Evolutionary conservation across 2,329 filamentous ascomycete species (phyloP).

Genomic region (Clonostachys byssicola): DNA sequence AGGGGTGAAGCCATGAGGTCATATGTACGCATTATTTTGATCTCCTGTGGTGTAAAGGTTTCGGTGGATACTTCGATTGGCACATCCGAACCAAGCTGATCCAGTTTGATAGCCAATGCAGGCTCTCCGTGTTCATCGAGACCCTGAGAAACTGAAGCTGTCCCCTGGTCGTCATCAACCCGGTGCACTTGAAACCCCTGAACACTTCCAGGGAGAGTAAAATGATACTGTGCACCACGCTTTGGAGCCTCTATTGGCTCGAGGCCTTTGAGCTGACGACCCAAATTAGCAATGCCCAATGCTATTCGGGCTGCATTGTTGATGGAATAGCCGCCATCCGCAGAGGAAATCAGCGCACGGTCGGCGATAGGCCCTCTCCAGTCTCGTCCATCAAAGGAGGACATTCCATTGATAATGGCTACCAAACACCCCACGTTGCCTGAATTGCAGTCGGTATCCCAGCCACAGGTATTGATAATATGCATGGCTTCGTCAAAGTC

Average conservation of each 20-base stretch:
- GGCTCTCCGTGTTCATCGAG: constrained; percentile 5
- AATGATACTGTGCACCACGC: constrained; percentile 25
- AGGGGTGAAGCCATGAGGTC: constrained; percentile 7
- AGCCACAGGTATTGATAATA: constrained; percentile 26
- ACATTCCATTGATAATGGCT: constrained; percentile 24
- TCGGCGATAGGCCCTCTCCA: constrained; percentile 28
- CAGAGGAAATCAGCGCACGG: constrained; percentile 24
- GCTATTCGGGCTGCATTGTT: constrained; percentile 26
- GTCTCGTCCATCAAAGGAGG: constrained; percentile 17
- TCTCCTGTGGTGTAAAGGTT: constrained; percentile 6
- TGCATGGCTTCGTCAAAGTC: constrained; percentile 25
- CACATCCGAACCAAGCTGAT: background rate
- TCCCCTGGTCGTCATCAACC: no score
- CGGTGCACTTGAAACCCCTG: constrained; percentile 19
- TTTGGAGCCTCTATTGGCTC: constrained; percentile 9
- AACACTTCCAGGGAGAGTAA: constrained; percentile 25
- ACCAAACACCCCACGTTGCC: constrained; percentile 28
- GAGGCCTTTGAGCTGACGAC: constrained; percentile 13
- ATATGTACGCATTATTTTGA: constrained; percentile 2
- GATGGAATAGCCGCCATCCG: constrained; percentile 26
- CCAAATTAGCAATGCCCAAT: constrained; percentile 18
- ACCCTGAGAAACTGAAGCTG: no score
- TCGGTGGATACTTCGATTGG: constrained; percentile 3
- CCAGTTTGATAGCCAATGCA: background rate
- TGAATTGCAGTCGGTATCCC: constrained; percentile 32